Evolutionary conservation across 257 asterid genomes (phyloP).

Genomic region (Petunia secreta): DNA sequence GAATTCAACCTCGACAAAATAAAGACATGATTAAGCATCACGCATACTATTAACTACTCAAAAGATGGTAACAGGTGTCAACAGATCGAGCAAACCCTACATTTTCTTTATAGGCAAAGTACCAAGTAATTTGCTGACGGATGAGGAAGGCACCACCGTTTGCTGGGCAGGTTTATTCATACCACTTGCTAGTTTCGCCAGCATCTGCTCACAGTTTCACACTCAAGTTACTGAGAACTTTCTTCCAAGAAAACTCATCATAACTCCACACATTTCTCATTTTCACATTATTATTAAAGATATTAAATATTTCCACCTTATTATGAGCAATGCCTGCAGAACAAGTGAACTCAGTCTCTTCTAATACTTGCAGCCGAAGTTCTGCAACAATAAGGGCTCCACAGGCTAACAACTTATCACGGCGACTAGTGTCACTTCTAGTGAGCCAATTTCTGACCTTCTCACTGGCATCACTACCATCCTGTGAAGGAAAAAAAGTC

Average conservation of each 20-base stretch:
- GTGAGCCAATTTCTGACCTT: conserved; percentile 68
- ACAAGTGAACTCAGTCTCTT: conserved; percentile 86
- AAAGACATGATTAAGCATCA: neutral
- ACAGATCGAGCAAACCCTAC: conserved; percentile 41
- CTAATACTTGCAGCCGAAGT: conserved; percentile 77
- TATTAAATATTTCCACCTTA: conserved; percentile 53
- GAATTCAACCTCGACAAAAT: conserved; percentile 9
- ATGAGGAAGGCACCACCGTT: conserved; percentile 81
- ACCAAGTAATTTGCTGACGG: conserved; percentile 68
- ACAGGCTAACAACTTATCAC: conserved; percentile 83
- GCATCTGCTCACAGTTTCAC: conserved; percentile 65
- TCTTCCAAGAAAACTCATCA: neutral
- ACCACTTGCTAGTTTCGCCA: conserved; percentile 95
- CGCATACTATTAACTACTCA: neutral
- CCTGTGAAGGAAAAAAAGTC: conserved; percentile 47
- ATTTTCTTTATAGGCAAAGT: conserved; percentile 84
- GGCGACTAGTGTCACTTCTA: conserved; percentile 56
- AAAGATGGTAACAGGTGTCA: conserved; percentile 15
- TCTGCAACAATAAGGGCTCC: conserved; percentile 92
- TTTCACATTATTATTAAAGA: neutral
- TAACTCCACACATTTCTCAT: conserved; percentile 22
- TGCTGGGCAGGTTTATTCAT: conserved; percentile 99
- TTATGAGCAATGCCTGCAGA: conserved; percentile 98
- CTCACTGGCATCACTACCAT: conserved; percentile 45
- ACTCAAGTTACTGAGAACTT: conserved; percentile 25